Base-by-base conservation (phyloP, 2,329 filamentous ascomycete species). In the Nigrograna mackinnonii region DNA sequence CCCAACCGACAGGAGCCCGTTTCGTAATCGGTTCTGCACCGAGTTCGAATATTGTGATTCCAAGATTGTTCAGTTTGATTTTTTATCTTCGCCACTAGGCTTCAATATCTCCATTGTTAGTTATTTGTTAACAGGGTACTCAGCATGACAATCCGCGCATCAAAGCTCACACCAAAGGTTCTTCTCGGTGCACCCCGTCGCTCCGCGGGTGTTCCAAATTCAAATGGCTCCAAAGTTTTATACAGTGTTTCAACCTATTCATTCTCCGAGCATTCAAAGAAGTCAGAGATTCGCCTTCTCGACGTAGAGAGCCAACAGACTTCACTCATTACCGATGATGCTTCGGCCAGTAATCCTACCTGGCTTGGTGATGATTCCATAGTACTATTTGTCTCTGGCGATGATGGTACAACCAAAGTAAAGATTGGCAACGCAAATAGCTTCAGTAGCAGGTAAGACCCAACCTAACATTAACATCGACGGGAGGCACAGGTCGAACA, bases 191-290 rank as follows among this genome's bases (percentile, higher is more conserved):
- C 87, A 13, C 87, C 88, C 22, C 83, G 89, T 43, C 82, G 88
- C 35, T 87, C 85, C 9, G 66, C 82, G 13, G 87, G 83, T 35
- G 67, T 82, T 1, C 87, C 88, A n/a, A 92, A 90, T 64, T 66
- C 76, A 26, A 75, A 79, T 39, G 86, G 85, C 32, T 82, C 79
- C 40, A 74, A 80, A 44, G 76, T 85, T 35, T 68, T 91, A 20
- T 90, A 85, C 60, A 83, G 82, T 31, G 80, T 84, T 13, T 88
- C 86, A 1, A 83, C 85, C 2, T 96, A 95, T 67, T 91, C 84
- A 4, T 96, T 96, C 67, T 77, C 86, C 28, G 78, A 81, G 1
- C 89, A 95, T 62, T 76, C 77, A 35, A 86, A 85, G 62, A 80
- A 78, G 4, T 78, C 75, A 46, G 85, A 91, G 70, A 84, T 87